phyloP scores from a whole-genome alignment of 208 protist species.

The Blechomonas ayalai region DNA sequence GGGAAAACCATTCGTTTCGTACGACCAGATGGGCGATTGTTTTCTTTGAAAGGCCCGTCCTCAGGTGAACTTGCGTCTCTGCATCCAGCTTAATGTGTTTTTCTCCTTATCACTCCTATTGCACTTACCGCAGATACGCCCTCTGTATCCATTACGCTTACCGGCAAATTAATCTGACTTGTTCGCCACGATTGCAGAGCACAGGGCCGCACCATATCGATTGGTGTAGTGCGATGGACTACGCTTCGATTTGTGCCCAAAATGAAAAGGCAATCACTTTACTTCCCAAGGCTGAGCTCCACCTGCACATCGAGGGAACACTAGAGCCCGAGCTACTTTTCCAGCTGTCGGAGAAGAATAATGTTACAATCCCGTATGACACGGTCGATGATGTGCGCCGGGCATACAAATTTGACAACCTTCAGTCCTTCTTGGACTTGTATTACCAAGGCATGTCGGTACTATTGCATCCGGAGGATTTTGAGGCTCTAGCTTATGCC shows the following conservation, averaged over 20 bases:
- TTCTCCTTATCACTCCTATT: too few relatives aligned
- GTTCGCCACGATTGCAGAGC: too few relatives aligned
- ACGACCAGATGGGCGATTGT: too few relatives aligned
- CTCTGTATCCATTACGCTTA: too few relatives aligned
- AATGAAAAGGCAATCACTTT: conserved; percentile 7
- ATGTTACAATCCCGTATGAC: conserved; percentile 19
- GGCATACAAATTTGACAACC: conserved; percentile 42
- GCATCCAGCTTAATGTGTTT: too few relatives aligned
- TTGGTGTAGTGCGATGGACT: too few relatives aligned
- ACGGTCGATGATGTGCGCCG: conserved; percentile 26
- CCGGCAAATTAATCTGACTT: too few relatives aligned
- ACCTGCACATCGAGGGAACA: conserved; percentile 53
- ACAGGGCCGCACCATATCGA: too few relatives aligned
- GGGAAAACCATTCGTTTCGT: too few relatives aligned
- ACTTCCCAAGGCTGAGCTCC: conserved; percentile 53
- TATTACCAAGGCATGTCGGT: conserved; percentile 47
- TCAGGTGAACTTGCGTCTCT: too few relatives aligned
- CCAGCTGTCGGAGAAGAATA: conserved; percentile 25
- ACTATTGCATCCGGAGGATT: conserved; percentile 37
- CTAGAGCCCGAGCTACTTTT: conserved; percentile 52
- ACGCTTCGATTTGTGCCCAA: conserved; percentile 3
- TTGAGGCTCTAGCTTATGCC: conserved; percentile 31
- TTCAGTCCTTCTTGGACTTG: conserved; percentile 48
- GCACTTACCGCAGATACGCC: too few relatives aligned
- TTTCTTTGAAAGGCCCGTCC: too few relatives aligned